Evolutionary conservation across 2,329 filamentous ascomycete genomes (phyloP).

Genomic region (Trichophyton equinum): DNA sequence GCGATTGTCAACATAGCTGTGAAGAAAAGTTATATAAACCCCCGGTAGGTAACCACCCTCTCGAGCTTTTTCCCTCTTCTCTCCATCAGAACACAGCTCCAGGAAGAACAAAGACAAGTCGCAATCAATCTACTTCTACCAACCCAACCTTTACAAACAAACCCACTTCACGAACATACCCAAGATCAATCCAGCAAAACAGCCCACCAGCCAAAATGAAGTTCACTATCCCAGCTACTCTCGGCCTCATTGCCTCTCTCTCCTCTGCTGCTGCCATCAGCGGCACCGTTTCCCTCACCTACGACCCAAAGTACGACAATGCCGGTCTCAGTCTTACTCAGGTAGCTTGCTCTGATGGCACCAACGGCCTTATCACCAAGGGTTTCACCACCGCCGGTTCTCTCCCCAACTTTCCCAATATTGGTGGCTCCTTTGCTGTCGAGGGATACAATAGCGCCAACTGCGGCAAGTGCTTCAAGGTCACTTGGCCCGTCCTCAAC

Average conservation of each 20-base stretch:
- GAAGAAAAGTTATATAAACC: constrained; percentile 1
- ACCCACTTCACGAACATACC: background rate
- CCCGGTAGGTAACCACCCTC: background rate
- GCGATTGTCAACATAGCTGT: background rate
- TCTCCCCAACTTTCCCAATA: constrained; percentile 36
- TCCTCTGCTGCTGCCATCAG: constrained; percentile 13
- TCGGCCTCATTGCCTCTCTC: constrained; percentile 16
- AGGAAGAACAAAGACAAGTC: background rate
- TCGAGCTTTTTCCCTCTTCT: background rate
- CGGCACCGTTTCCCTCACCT: constrained; percentile 45
- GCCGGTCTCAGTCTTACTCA: constrained; percentile 40
- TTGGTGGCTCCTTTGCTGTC: constrained; percentile 40
- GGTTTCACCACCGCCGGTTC: constrained; percentile 31
- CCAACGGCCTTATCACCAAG: constrained; percentile 22
- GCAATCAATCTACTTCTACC: background rate
- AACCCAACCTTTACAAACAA: background rate
- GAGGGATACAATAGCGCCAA: constrained; percentile 35
- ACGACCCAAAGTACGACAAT: constrained; percentile 60
- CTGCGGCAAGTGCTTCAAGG: constrained; percentile 42
- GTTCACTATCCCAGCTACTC: constrained; percentile 15
- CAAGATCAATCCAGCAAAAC: background rate
- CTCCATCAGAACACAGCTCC: background rate
- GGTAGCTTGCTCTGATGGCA: constrained; percentile 35
- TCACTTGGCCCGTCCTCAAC: constrained; percentile 35
- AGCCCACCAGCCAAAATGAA: constrained; percentile 9